Conservation (phyloP, 2,329 filamentous ascomycete species). For the Sodiomyces alkalinus region DNA sequence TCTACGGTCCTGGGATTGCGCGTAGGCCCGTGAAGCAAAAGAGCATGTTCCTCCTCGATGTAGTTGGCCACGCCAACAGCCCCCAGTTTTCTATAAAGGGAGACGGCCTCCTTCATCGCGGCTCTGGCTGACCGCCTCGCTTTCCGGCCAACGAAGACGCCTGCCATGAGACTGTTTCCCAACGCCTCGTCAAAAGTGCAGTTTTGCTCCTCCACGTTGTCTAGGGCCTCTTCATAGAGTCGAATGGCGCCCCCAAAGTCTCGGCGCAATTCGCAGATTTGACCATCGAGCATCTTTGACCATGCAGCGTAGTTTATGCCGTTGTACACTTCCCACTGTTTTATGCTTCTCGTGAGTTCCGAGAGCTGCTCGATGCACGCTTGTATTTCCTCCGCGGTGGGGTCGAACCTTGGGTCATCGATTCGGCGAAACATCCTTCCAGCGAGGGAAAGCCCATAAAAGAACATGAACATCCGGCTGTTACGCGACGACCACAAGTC, state of each 20-base stretch:
- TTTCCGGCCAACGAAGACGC: conserved; percentile 49
- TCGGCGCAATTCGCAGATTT: conserved; percentile 46
- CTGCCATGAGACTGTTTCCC: conserved; percentile 58
- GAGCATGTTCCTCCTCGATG: conserved; percentile 52
- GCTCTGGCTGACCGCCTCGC: conserved; percentile 53
- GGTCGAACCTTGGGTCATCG: conserved; percentile 27
- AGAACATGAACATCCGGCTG: conserved; percentile 40
- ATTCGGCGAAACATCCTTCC: conserved; percentile 33
- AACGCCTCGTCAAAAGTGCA: conserved; percentile 59
- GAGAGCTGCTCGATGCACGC: conserved; percentile 37
- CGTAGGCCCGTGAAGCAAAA: conserved; percentile 48
- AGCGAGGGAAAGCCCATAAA: conserved; percentile 42
- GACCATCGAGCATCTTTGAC: conserved; percentile 53
- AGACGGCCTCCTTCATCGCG: conserved; percentile 52
- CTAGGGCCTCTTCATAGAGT: conserved; percentile 54
- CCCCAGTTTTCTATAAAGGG: conserved; percentile 52
- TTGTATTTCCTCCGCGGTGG: conserved; percentile 25
- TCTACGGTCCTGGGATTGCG: conserved; percentile 45
- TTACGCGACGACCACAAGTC: conserved; percentile 46
- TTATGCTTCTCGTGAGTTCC: conserved; percentile 42
- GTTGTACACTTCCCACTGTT: conserved; percentile 47
- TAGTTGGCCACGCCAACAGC: conserved; percentile 54
- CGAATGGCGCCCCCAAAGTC: conserved; percentile 43
- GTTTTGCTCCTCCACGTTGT: conserved; percentile 53
- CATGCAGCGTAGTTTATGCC: conserved; percentile 58